phyloP scores from a whole-genome alignment of 2,329 filamentous ascomycete species.

The Tolypocladium sp. region DNA sequence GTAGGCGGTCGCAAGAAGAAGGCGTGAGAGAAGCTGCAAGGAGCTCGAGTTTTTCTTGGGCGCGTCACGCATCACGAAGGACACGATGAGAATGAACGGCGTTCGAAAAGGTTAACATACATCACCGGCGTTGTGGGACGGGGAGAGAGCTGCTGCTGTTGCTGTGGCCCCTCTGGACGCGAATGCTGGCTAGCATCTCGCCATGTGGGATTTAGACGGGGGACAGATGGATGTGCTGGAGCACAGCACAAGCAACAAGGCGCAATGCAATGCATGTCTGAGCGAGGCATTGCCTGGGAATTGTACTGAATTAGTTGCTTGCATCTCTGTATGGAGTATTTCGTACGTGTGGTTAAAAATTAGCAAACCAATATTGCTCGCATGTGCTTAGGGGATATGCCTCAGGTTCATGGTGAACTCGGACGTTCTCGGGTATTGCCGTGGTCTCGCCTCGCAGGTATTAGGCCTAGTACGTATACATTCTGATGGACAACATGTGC shows the following conservation, averaged over 20 bases:
- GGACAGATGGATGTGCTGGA: background rate
- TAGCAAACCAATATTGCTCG: background rate
- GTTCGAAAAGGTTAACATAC: slow-evolving; percentile 13
- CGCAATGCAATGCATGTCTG: background rate
- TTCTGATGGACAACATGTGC: background rate
- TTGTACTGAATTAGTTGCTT: background rate
- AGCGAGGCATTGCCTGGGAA: background rate
- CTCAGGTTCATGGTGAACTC: background rate
- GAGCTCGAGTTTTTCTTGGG: background rate
- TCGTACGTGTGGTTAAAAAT: background rate
- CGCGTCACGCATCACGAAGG: slow-evolving; percentile 10
- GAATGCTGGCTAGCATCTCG: background rate
- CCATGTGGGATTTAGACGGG: background rate
- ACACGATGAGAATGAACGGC: slow-evolving; percentile 14
- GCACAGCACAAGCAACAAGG: background rate
- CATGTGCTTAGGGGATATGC: background rate
- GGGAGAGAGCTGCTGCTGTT: background rate
- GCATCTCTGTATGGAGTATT: background rate
- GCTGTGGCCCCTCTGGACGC: background rate
- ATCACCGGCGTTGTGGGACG: slow-evolving; percentile 14
- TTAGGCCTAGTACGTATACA: background rate
- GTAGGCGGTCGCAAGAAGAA: slow-evolving; percentile 43
- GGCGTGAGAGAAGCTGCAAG: slow-evolving; percentile 10
- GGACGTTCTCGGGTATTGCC: background rate
- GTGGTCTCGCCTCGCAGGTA: background rate